Base-by-base conservation (phyloP, 306 rosid genomes). In the Prunus campanulata region DNA sequence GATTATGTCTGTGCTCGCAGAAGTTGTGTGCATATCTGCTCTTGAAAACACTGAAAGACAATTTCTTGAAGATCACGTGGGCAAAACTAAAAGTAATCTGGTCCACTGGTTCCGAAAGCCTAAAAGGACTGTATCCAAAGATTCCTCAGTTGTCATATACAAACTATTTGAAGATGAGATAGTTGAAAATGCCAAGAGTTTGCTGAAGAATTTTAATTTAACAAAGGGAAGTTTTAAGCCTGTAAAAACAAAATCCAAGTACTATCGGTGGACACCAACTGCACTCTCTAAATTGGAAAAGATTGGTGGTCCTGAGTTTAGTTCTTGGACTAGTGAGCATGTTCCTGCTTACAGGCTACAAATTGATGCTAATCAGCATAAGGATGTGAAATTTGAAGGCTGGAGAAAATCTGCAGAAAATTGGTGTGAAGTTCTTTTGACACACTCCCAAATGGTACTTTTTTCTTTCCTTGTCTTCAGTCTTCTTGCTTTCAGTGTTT, bases 381-480 rank as follows among this genome's bases (percentile, higher is more conserved):
- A 74, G 59, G 84, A 76, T 77, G 86, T 87, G 62, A 87, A 87
- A 75, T 84, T 90, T 82, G 88, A 89, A 56, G 98, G 97, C 66
- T 89, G 95, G 97, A 89, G 89, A 76, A 84, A 84, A 80, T 85
- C 88, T 79, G 68, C 80, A 27, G 88, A 84, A 72, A 88, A 88
- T 85, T 83, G 74, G 83, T 89, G 92, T 96, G 98, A 92, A 83
- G 95, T 89, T 68, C 86, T 90, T 83, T 86, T 90, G 87, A 92
- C 98, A 75, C 96, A 94, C 91, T 87, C 97, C 76, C 98, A 94
- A 87, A 90, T 92, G 98, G 98, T 94, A 92, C 52, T 75, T 71
- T 54, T 47, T 80, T 81, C 84, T 74, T 85, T 77, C 85, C 85
- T 86, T 68, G 70, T 69, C 32, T 39, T 67, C 55, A 74, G 65